Evolutionary conservation across 2,329 filamentous ascomycete species (phyloP), one percentile per base, ranked within the genome.

Genomic region (Drechslerella stenobrocha): DNA sequence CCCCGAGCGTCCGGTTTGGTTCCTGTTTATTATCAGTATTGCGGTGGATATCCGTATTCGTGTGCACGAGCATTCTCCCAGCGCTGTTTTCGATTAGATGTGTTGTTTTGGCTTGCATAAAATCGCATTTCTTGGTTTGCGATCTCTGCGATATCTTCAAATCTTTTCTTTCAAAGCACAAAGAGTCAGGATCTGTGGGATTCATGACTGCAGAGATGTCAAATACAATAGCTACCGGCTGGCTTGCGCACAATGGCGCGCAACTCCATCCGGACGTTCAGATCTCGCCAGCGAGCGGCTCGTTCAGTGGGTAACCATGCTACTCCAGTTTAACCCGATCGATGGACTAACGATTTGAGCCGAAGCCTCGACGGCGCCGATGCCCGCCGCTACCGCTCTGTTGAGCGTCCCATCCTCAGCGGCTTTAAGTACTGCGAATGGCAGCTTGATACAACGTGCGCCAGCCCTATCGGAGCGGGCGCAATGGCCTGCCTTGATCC

Each of bases 401-500:
- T 23, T 67, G 15, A 60, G 18, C 28, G 58, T 60, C 34, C 55
- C 55, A 20, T 8, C 44, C 24, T 26, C 55, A 18, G 50, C 48
- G 15, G 56, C 56, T 22, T 40, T 67, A 51, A 34, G 32, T 4
- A 18, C 32, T 18, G 9, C 63, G 34, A 67, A 46, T 32, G 52
- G 63, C 18, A 24, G 42, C 3, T 18, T 67, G 3, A 18, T 51
- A 22, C 34, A 59, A 30, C 50, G 35, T 13, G 42, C 37, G 24
- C 55, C 55, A 0, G 44, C 50, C 2, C 22, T 67, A 22, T n/a
- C 30, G 1, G 55, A 67, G 23, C 51, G 47, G 9, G 22, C 63
- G 22, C 55, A 67, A 60, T 67, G 63, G 63, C 23, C 50, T 1
- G 81, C 82, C 4, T 77, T 87, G 23, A 95, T 96, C 69, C 80